Conservation (phyloP, 2,329 filamentous ascomycete species). For the Penicillium sp. region DNA sequence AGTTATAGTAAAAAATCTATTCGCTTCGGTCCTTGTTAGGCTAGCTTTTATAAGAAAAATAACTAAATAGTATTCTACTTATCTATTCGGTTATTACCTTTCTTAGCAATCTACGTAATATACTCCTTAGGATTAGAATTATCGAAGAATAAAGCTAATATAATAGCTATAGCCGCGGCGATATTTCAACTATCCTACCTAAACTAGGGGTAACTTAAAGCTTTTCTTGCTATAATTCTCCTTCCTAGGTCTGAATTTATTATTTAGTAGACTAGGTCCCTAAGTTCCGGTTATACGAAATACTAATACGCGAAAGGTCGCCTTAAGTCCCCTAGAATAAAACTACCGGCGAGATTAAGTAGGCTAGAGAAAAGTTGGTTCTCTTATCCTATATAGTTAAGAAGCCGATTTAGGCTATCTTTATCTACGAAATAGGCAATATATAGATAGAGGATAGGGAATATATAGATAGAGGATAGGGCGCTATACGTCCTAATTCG, state of each 20-base stretch:
- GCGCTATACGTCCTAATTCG: background rate
- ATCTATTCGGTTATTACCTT: too few relatives aligned
- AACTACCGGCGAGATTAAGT: background rate
- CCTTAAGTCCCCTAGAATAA: background rate
- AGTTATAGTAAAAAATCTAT: too few relatives aligned
- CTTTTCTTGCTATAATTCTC: background rate
- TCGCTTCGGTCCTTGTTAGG: too few relatives aligned
- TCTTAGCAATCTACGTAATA: too few relatives aligned
- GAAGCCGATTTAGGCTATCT: background rate
- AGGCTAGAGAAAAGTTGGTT: background rate
- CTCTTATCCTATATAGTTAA: background rate
- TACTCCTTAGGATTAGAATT: too few relatives aligned
- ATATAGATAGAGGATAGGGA: too few relatives aligned
- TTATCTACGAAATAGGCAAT: background rate
- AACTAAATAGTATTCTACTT: too few relatives aligned
- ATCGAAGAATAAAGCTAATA: too few relatives aligned
- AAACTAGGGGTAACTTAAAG: background rate
- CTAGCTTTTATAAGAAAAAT: too few relatives aligned
- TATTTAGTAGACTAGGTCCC: background rate
- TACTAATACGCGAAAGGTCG: background rate
- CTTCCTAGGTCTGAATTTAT: background rate
- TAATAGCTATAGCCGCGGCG: too few relatives aligned
- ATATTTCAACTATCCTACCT: background rate
- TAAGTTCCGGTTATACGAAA: background rate
- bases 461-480: background rate